These are phyloP conservation scores for Bullera alba DNA, from an alignment of 768 basidiomycete genomes.

Conservation along the genomic window DNA sequence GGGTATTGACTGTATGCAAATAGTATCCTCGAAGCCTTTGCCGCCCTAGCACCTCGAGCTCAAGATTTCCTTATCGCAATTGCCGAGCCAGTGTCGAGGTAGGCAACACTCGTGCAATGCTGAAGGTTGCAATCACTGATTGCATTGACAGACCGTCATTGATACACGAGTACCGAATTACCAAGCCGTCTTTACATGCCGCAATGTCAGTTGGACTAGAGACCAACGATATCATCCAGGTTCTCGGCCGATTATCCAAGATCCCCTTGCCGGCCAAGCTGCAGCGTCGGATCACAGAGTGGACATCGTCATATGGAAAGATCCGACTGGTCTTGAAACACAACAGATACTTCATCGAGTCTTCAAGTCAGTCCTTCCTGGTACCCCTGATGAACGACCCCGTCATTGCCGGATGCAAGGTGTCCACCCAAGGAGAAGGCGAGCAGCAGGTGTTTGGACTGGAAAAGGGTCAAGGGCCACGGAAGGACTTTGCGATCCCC, in stretches of 20 bases:
- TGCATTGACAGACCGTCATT: slow-evolving; percentile 68
- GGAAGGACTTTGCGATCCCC: slow-evolving; percentile 76
- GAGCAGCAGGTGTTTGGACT: slow-evolving; percentile 54
- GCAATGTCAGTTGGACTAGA: slow-evolving; percentile 97
- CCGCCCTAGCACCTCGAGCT: slow-evolving; percentile 93
- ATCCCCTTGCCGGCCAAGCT: slow-evolving; percentile 88
- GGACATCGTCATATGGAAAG: slow-evolving; percentile 94
- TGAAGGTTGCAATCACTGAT: not conserved
- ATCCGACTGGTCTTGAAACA: slow-evolving; percentile 96
- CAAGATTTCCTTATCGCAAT: slow-evolving; percentile 98
- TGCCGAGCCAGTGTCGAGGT: slow-evolving; percentile 97
- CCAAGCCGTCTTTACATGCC: slow-evolving; percentile 94
- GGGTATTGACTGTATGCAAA: slow-evolving; percentile 55
- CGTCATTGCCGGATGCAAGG: slow-evolving; percentile 50
- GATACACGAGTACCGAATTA: slow-evolving; percentile 98
- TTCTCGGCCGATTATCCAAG: slow-evolving; percentile 55
- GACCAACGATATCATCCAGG: slow-evolving; percentile 97
- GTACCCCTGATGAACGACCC: slow-evolving; percentile 79
- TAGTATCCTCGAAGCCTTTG: slow-evolving; percentile 96
- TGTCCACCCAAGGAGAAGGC: slow-evolving; percentile 51
- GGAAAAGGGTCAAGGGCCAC: slow-evolving; percentile 74
- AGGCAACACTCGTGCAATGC: slow-evolving; percentile 46
- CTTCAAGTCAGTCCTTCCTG: slow-evolving; percentile 85
- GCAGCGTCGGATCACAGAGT: slow-evolving; percentile 76
- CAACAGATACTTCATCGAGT: slow-evolving; percentile 96